These are phyloP conservation scores for Phoma sp. DNA, from an alignment of 2,329 filamentous ascomycete genomes.

Conservation along the genomic window DNA sequence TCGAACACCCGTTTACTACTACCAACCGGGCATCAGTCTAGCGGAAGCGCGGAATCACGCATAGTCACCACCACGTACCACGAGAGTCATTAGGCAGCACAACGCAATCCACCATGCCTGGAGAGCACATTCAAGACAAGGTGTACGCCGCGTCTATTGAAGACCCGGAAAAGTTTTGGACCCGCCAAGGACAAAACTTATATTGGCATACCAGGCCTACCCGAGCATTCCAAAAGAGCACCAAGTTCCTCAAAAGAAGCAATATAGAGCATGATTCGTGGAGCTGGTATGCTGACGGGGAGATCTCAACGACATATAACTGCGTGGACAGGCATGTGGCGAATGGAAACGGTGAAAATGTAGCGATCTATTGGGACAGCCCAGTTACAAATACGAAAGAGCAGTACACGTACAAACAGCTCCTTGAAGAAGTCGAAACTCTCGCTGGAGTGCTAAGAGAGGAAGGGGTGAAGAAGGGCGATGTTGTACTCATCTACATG, in stretches of 20 bases:
- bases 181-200: constrained; percentile 74
- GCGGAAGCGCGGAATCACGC: neutral
- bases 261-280: constrained; percentile 76
- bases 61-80: neutral
- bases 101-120: neutral
- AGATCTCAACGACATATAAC: constrained; percentile 92
- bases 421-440: constrained; percentile 81
- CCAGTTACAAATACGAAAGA: constrained; percentile 79
- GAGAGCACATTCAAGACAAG: constrained; percentile 54
- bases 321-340: constrained; percentile 89
- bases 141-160: constrained; percentile 66
- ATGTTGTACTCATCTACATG: constrained; percentile 94
- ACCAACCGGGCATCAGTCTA: neutral
- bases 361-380: constrained; percentile 87
- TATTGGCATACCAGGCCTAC: constrained; percentile 82
- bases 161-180: constrained; percentile 79
- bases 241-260: constrained; percentile 67
- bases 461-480: constrained; percentile 81
- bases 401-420: constrained; percentile 74
- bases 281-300: constrained; percentile 89
- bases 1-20: neutral
- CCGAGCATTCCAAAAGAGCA: constrained; percentile 64
- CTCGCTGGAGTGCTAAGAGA: constrained; percentile 83
- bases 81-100: neutral
- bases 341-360: constrained; percentile 71